Evolutionary conservation across 352 stramenopile species (phyloP), one percentile per base, ranked within the genome.

Genomic region (Pythium vanterpoolii): DNA sequence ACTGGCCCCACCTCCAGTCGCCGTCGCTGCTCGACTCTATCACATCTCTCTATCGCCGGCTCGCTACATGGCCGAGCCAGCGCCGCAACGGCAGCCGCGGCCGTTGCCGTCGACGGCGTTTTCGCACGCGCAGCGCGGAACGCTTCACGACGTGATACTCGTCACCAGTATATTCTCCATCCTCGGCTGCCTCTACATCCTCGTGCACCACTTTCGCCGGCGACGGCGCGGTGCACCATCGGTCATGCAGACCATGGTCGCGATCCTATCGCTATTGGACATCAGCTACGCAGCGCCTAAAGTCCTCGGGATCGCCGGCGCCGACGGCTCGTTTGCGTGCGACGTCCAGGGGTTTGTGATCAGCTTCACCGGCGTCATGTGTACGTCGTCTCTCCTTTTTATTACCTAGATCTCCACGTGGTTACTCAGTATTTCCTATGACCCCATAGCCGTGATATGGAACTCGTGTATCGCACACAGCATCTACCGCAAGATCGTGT

Each of bases 171-270:
- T n/a, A 26, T 34, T 64, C 18, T 71, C 64, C 26, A 62, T 64
- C 33, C 11, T 57, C 30, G 64, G 64, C 16, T 71, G 56, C 30
- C 36, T 66, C 27, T 71, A 71, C 58, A 56, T 71, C 16, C 47
- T 71, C 31, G 36, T 62, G 1, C 64, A 71, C 36, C 47, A 64
- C 50, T 64, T 56, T 46, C 54, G 54, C 21, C 48, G 63, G 40
- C 51, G 62, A n/a, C 30, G 43, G 7, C 54, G 43, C 30, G 73
- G 64, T 31, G 62, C 79, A 21, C 57, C 58, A 31, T 81, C 63
- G 27, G 71, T 79, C 64, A 77, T 83, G 45, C 81, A 87, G 55
- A 84, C 74, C 69, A 90, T 90, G 81, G 77, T 90, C 53, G 65
- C 76, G 40, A 74, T 85, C 68, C 75, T 90, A 42, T 82, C 79